phyloP scores from a whole-genome alignment of 106 monocot genomes.

The Acorus gramineus region DNA sequence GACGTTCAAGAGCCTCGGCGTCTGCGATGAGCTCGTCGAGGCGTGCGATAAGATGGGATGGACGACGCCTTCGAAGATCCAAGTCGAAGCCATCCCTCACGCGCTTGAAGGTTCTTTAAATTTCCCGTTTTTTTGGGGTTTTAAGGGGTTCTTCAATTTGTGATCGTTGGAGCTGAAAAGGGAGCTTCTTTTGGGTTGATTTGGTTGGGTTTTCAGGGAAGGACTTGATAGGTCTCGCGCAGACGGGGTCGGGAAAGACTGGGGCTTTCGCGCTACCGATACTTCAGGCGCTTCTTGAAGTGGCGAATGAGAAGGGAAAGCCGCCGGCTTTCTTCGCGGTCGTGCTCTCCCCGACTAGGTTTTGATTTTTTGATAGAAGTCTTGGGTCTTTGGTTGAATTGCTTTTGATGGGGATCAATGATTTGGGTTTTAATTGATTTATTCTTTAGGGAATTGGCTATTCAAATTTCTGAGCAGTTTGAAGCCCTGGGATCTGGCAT shows the following conservation, averaged over 20 bases:
- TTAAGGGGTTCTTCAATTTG: no score
- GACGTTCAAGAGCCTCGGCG: conserved; percentile 56
- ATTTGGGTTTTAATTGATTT: conserved; percentile 1
- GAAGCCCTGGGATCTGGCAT: conserved; percentile 81
- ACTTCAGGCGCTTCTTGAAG: conserved; percentile 68
- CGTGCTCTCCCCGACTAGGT: conserved; percentile 90
- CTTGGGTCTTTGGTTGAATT: neutral
- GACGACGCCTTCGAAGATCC: conserved; percentile 58
- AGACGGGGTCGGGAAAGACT: conserved; percentile 94
- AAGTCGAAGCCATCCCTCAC: conserved; percentile 64
- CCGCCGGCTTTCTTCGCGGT: conserved; percentile 78
- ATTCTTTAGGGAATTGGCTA: conserved; percentile 68
- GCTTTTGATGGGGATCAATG: neutral
- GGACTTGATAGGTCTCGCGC: conserved; percentile 87
- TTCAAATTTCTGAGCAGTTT: conserved; percentile 86
- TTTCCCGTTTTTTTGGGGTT: no score
- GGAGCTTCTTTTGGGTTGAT: conserved; percentile 3
- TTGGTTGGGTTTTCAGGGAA: conserved; percentile 32
- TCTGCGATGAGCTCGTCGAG: conserved; percentile 57
- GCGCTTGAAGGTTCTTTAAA: conserved; percentile 56
- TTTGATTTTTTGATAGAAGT: neutral
- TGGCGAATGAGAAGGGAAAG: conserved; percentile 1
- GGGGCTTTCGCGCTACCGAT: conserved; percentile 93
- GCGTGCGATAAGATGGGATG: conserved; percentile 72
- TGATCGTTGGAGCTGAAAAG: no score